Evolutionary conservation across 257 asterid species (phyloP).

Genomic region (Solanum lycopersicoides): DNA sequence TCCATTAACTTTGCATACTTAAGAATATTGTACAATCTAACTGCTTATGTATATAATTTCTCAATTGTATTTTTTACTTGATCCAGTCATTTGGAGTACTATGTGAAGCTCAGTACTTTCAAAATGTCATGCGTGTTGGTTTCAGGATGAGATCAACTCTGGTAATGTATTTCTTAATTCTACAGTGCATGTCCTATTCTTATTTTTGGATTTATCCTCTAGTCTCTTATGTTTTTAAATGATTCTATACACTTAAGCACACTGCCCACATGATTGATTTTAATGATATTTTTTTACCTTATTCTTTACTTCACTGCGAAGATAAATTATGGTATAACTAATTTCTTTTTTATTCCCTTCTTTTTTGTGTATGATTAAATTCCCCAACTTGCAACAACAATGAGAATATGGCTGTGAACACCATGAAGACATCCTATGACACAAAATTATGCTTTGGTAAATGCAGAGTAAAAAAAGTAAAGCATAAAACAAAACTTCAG

Average conservation of each 20-base stretch:
- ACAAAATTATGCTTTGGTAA: not conserved
- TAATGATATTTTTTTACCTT: not conserved
- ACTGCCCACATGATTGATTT: not conserved
- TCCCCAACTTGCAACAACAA: not conserved
- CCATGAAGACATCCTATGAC: not conserved
- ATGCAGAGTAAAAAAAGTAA: not conserved
- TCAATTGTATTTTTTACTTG: not conserved
- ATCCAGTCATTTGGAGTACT: slow-evolving; percentile 77
- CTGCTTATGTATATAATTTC: not conserved
- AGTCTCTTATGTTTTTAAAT: not conserved
- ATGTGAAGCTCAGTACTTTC: slow-evolving; percentile 87
- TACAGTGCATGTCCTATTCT: not conserved
- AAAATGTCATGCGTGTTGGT: slow-evolving; percentile 94
- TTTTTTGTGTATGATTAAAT: not conserved
- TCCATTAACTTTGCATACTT: not conserved
- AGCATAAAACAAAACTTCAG: not conserved
- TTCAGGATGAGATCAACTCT: slow-evolving; percentile 78
- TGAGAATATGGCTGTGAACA: not conserved
- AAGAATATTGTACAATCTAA: not conserved
- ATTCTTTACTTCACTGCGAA: not conserved
- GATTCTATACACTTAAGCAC: not conserved
- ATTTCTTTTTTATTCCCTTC: not conserved
- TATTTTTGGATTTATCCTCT: not conserved
- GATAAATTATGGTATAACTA: not conserved
- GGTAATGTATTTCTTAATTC: slow-evolving; percentile 28